phyloP scores from a whole-genome alignment of 2,329 filamentous ascomycete genomes.

The Paraphoma sp. region DNA sequence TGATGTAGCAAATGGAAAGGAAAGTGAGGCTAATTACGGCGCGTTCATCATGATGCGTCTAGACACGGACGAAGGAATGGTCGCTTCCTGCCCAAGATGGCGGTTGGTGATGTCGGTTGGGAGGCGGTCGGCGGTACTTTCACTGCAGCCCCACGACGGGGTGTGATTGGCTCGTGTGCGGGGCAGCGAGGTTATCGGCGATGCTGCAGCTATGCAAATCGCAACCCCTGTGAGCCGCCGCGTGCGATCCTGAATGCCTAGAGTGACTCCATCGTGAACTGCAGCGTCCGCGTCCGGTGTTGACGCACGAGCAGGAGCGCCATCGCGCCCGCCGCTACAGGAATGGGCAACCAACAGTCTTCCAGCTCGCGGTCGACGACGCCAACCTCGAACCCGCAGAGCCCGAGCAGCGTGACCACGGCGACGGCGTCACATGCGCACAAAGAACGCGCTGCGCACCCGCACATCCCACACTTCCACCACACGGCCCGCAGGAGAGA shows the following conservation, averaged over 20 bases:
- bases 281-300: not conserved
- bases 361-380: constrained; percentile 30
- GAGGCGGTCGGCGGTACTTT: not conserved
- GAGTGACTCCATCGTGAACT: constrained; percentile 8
- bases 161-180: constrained; percentile 24
- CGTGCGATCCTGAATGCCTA: constrained; percentile 19
- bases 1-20: not conserved
- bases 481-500: constrained; percentile 46
- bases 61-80: not conserved
- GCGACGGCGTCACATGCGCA: constrained; percentile 10
- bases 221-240: constrained; percentile 27
- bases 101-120: not conserved
- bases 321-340: not conserved
- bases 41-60: constrained; percentile 1
- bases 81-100: not conserved
- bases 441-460: constrained; percentile 51
- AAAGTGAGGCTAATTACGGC: constrained; percentile 8
- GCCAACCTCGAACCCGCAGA: constrained; percentile 31
- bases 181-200: constrained; percentile 18
- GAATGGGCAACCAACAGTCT: constrained; percentile 44
- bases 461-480: constrained; percentile 24
- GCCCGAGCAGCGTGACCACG: constrained; percentile 21
- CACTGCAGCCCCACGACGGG: constrained; percentile 9
- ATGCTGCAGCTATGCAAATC: constrained; percentile 22
- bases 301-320: constrained; percentile 1